Evolutionary conservation across 108 stramenopile species (phyloP).

Genomic region (Fragilaria crotonensis): DNA sequence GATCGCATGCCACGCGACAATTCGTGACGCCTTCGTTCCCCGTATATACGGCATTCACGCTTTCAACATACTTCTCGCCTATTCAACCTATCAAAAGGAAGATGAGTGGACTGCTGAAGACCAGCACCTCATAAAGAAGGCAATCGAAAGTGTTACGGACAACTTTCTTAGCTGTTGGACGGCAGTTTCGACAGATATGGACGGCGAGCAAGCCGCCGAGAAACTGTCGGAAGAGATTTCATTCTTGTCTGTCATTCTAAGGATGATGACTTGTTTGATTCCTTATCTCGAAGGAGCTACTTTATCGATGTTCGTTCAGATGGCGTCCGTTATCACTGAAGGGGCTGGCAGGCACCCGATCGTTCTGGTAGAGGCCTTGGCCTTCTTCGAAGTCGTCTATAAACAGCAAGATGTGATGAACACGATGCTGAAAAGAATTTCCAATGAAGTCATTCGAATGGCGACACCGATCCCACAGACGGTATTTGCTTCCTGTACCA

Average conservation of each 20-base stretch:
- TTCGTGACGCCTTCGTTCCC: slow-evolving; percentile 41
- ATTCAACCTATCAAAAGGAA: slow-evolving; percentile 30
- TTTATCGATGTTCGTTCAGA: slow-evolving; percentile 47
- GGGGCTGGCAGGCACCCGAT: slow-evolving; percentile 37
- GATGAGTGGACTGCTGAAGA: slow-evolving; percentile 26
- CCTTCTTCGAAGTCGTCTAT: slow-evolving; percentile 68
- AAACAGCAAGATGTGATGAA: slow-evolving; percentile 10
- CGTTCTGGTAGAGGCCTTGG: slow-evolving; percentile 57
- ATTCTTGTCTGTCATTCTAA: slow-evolving; percentile 54
- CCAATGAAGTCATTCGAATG: not conserved
- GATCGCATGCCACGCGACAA: slow-evolving; percentile 37
- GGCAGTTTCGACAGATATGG: slow-evolving; percentile 49
- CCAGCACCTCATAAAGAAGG: slow-evolving; percentile 59
- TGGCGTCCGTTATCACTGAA: slow-evolving; percentile 50
- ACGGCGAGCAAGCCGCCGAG: slow-evolving; percentile 45
- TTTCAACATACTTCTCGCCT: slow-evolving; percentile 59
- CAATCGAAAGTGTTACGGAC: slow-evolving; percentile 61
- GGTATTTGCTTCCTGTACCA: not conserved
- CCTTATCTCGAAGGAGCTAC: slow-evolving; percentile 42
- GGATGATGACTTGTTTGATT: slow-evolving; percentile 72
- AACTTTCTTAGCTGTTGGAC: slow-evolving; percentile 70
- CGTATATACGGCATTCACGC: slow-evolving; percentile 66
- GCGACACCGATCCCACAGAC: not conserved
- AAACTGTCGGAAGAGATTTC: slow-evolving; percentile 50
- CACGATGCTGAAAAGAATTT: not conserved